Percentiles rank a stretch among this genome's conserved stretches.
phyloP scores from a whole-genome alignment of 1,284 basidiomycete species.

The Paramarasmius palmivorus region DNA sequence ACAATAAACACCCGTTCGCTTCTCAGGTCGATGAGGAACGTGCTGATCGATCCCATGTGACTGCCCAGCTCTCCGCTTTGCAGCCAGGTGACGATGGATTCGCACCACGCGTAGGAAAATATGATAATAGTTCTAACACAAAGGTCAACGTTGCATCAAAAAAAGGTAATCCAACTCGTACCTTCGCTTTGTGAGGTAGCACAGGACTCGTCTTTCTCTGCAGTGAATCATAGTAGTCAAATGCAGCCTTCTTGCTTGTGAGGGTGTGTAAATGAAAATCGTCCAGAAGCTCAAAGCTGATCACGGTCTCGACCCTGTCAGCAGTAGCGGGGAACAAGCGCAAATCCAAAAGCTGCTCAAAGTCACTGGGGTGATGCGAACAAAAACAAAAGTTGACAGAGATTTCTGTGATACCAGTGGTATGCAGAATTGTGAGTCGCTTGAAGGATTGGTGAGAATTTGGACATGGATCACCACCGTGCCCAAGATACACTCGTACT shows the following conservation, averaged over 20 bases:
- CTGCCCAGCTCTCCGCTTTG: conserved; percentile 23
- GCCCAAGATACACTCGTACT: conserved; percentile 10
- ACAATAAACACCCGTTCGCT: conserved; percentile 24
- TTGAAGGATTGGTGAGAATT: background rate
- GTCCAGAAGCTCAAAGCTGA: conserved; percentile 28
- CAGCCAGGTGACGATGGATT: conserved; percentile 25
- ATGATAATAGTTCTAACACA: conserved; percentile 22
- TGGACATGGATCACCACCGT: conserved; percentile 11
- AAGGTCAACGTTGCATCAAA: background rate
- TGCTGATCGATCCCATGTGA: conserved; percentile 22
- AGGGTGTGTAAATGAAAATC: conserved; percentile 26
- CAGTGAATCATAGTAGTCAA: conserved; percentile 27
- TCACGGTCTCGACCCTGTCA: conserved; percentile 23
- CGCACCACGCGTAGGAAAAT: conserved; percentile 22
- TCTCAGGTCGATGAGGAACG: conserved; percentile 16
- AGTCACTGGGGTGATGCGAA: background rate
- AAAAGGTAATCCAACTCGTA: conserved; percentile 13
- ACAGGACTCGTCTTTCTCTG: conserved; percentile 21
- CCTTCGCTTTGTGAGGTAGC: conserved; percentile 21
- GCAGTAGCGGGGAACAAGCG: conserved; percentile 26
- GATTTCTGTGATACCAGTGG: conserved; percentile 23
- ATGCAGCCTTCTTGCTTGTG: conserved; percentile 26
- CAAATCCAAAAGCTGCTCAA: conserved; percentile 11
- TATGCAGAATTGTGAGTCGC: conserved; percentile 15
- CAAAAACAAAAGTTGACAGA: conserved; percentile 22